Base-by-base conservation (phyloP, 73 alveolate species). In the Paramecium sonneborni region DNA sequence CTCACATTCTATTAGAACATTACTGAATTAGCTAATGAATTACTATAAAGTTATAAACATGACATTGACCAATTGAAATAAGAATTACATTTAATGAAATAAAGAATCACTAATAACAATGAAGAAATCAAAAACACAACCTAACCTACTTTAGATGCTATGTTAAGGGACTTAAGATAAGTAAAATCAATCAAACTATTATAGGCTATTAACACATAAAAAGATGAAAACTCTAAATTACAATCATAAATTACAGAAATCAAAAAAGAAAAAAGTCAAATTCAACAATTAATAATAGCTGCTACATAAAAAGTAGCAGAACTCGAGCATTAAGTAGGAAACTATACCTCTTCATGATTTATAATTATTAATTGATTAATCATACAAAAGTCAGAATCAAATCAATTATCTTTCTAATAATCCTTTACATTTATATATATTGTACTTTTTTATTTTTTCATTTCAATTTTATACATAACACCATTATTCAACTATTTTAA, bases 121-220 rank as follows among this genome's bases (percentile, higher is more conserved):
- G 90, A 79, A 44, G 90, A 79, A 79, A 79, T 79, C 30, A 79
- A 79, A 44, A 79, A 79, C 24, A 79, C 90, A 32, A 79, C 90
- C 26, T 41, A 79, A 79, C 90, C 90, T 43, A 79, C 90, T 46
- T 79, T 79, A 79, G 90, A 79, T 79, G 90, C 90, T 41, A 79
- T 79, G 90, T 34, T 79, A 18, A 39, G 90, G 44, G 90, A 79
- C 55, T 79, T 79, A 44, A 39, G 90, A 79, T 44, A 79, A 44
- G 90, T 79, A 79, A 43, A 79, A 43, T 3, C 32, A 1, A 18
- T 41, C 24, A 18, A 52, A 52, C 55, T 38, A 23, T 46, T 38
- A 18, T 79, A 79, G 90, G 90, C 90, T 11, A 79, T 79, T 15
- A 79, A 79, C 30, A 79, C 90, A 10, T 46, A 79, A 79, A 79